Base-by-base conservation (phyloP, 257 asterid genomes). In the Avicennia marina region DNA sequence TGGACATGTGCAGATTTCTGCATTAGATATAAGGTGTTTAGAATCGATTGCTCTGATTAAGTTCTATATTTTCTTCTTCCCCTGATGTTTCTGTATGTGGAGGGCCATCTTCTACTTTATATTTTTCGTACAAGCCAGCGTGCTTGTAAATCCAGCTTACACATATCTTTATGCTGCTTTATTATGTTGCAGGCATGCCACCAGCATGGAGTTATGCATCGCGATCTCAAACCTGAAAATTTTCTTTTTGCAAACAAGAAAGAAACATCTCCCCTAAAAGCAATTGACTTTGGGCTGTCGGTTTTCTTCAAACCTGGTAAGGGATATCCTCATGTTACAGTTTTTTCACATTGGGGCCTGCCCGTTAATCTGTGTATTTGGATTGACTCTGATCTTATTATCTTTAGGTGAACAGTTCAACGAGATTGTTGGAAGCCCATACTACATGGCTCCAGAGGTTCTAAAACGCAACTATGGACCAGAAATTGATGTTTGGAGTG, bases 391-490 rank as follows among this genome's bases (percentile, higher is more conserved):
- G 0, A 42, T 29, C 19, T 48, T 11, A 25, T 31, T 27, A 8
- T 53, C 16, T 51, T 43, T 65, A 78, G 89, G 85, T 36, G 85
- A 81, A 40, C 64, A 38, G 41, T 81, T 81, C 58, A 73, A 75
- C 46, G 85, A 81, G 68, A 81, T 81, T 58, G 85, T 81, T 11
- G 90, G 90, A 61, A 82, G 90, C 58, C 90, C 90, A 16, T 82
- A 82, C 22, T 78, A 78, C 74, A 81, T 81, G 89, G 89, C 89
- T 58, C 89, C 93, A 0, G 93, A 83, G 75, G 89, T 84, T 55
- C 68, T 84, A 33, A 84, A 81, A 66, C 85, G 90, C 8, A 79
- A 79, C 32, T 84, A 84, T 27, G 94, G 94, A 6, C 90, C 78
- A 15, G 89, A 84, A 68, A 70, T 84, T 56, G 94, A 84, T 52